phyloP scores from a whole-genome alignment of 495 filamentous ascomycete species.

The Tuber microsphaerosporum region DNA sequence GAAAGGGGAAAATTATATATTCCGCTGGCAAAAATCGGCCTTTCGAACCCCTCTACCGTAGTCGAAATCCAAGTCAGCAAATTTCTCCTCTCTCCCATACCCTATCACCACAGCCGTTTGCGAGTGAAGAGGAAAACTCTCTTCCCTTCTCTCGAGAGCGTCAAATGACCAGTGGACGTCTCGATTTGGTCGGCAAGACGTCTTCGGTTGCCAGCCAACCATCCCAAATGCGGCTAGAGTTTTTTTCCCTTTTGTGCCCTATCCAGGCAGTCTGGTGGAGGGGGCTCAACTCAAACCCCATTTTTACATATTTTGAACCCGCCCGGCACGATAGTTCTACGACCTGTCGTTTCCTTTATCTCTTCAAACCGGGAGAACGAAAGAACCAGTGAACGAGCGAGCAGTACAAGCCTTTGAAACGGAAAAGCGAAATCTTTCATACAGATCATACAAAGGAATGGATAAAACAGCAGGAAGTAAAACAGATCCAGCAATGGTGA shows the following conservation, averaged over 20 bases:
- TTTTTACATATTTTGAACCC: slow-evolving; percentile 29
- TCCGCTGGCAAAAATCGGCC: neutral
- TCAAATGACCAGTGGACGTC: slow-evolving; percentile 33
- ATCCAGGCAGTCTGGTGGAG: slow-evolving; percentile 22
- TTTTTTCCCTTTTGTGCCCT: slow-evolving; percentile 27
- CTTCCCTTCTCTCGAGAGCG: slow-evolving; percentile 28
- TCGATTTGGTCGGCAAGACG: slow-evolving; percentile 30
- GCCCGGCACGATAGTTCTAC: slow-evolving; percentile 12
- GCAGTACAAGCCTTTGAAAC: neutral
- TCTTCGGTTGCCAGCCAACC: slow-evolving; percentile 13
- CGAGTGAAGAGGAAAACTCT: slow-evolving; percentile 17
- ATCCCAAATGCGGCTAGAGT: slow-evolving; percentile 24
- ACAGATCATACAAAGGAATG: neutral
- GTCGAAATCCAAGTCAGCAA: neutral
- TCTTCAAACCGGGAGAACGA: slow-evolving; percentile 11
- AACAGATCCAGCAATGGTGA: neutral
- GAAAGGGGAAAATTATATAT: neutral
- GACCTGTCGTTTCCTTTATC: slow-evolving; percentile 19
- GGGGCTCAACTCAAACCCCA: slow-evolving; percentile 13
- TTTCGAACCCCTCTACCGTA: neutral
- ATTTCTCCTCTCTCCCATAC: neutral
- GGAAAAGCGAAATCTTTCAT: neutral
- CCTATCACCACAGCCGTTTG: neutral
- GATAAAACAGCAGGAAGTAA: neutral
- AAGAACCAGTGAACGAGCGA: neutral